Conservation (phyloP, 345 rosid genomes). For the Bruguiera gymnorhiza region DNA sequence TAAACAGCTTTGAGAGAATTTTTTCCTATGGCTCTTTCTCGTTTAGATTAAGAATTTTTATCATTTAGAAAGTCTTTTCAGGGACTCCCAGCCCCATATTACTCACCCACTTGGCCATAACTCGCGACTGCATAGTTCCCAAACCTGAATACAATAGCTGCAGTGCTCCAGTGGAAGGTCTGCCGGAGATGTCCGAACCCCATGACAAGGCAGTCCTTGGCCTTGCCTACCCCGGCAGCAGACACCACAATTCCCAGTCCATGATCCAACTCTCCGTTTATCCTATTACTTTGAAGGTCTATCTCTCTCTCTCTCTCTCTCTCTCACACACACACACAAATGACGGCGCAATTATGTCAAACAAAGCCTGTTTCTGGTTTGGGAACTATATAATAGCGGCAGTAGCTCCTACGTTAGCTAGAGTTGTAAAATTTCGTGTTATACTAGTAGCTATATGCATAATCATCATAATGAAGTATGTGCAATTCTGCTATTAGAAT, state of each 20-base stretch:
- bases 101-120: constrained; percentile 46
- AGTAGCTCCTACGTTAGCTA: too few relatives aligned
- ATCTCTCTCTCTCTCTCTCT: constrained; percentile 5
- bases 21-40: too few relatives aligned
- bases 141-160: constrained; percentile 43
- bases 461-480: too few relatives aligned
- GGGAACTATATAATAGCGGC: too few relatives aligned
- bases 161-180: constrained; percentile 32
- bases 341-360: neutral
- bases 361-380: too few relatives aligned
- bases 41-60: too few relatives aligned
- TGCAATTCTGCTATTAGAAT: too few relatives aligned
- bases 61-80: too few relatives aligned
- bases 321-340: neutral
- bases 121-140: constrained; percentile 48
- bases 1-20: too few relatives aligned
- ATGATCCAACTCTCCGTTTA: constrained; percentile 39
- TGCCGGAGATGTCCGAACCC: constrained; percentile 42
- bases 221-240: constrained; percentile 29
- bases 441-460: too few relatives aligned
- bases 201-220: constrained; percentile 35
- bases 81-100: too few relatives aligned
- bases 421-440: too few relatives aligned
- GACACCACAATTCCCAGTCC: constrained; percentile 39
- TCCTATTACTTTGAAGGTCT: constrained; percentile 84